A percentile compares a stretch with the other conserved stretches of the same genome.
Conservation (phyloP, 1,284 basidiomycete species). For the Ganoderma leucocontextum region DNA sequence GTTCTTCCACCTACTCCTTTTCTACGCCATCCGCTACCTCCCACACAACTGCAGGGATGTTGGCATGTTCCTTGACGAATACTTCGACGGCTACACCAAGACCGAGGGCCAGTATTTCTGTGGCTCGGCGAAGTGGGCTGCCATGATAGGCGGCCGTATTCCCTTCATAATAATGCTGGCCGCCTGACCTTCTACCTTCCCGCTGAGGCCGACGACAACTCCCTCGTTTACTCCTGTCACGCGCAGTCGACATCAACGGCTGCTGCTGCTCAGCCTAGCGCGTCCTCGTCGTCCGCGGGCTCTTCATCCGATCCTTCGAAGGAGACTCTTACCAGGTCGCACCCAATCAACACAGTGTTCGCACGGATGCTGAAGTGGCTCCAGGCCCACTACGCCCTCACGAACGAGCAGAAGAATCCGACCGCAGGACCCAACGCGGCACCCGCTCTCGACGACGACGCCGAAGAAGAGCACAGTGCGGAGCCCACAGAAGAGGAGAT, state of each 20-base stretch:
- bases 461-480: background rate
- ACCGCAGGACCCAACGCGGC: no score
- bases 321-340: no score
- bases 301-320: background rate
- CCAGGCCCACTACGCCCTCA: background rate
- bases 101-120: background rate
- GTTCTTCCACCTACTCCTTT: constrained; percentile 25
- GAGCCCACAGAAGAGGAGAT: background rate
- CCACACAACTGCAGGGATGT: constrained; percentile 21
- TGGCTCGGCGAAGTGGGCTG: background rate
- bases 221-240: no score
- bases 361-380: background rate
- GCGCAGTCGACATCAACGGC: no score
- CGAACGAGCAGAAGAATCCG: background rate
- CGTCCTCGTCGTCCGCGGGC: background rate
- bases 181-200: background rate
- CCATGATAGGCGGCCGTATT: background rate
- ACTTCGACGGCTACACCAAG: constrained; percentile 17
- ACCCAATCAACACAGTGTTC: background rate
- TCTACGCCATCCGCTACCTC: constrained; percentile 20
- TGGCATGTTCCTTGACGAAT: constrained; percentile 11
- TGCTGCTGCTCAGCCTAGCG: no score
- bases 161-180: background rate
- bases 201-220: no score
- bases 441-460: no score